These are phyloP conservation scores for Pichia sp. DNA, from an alignment of 1,139 yeast species.

Conservation along the genomic window DNA sequence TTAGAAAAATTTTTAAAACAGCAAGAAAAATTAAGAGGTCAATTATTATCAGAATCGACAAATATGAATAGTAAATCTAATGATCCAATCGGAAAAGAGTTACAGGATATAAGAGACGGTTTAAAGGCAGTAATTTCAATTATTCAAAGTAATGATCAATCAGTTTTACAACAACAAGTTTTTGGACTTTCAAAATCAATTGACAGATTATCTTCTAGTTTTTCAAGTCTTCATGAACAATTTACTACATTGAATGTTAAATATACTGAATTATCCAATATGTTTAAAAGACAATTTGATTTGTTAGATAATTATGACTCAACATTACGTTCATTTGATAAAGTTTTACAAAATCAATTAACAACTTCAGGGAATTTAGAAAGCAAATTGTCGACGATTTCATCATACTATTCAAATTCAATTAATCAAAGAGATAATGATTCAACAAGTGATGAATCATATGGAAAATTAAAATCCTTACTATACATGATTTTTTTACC, in stretches of 20 bases:
- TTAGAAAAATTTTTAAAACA: constrained; percentile 4
- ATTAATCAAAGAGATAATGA: neutral
- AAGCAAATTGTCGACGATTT: constrained; percentile 18
- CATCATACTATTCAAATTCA: constrained; percentile 12
- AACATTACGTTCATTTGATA: constrained; percentile 20
- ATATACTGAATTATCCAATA: constrained; percentile 16
- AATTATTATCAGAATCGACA: neutral
- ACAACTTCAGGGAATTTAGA: constrained; percentile 20
- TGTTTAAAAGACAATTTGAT: constrained; percentile 20
- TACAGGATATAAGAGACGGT: constrained; percentile 1
- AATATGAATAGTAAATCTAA: neutral
- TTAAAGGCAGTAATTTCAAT: constrained; percentile 1
- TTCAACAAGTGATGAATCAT: constrained; percentile 1
- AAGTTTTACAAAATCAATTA: constrained; percentile 22
- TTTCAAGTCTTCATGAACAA: constrained; percentile 15
- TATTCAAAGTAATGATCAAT: constrained; percentile 7
- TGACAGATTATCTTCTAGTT: constrained; percentile 17
- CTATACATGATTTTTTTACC: constrained; percentile 34
- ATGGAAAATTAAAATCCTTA: constrained; percentile 8
- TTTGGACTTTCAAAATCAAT: constrained; percentile 19
- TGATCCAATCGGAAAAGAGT: neutral
- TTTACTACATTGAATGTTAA: constrained; percentile 17
- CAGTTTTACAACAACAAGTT: constrained; percentile 19
- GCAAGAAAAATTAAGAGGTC: constrained; percentile 16
- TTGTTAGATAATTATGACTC: constrained; percentile 22